These are phyloP conservation scores for Phytophthora macrochlamydospora DNA, from an alignment of 352 stramenopile species.

Conservation along the genomic window DNA sequence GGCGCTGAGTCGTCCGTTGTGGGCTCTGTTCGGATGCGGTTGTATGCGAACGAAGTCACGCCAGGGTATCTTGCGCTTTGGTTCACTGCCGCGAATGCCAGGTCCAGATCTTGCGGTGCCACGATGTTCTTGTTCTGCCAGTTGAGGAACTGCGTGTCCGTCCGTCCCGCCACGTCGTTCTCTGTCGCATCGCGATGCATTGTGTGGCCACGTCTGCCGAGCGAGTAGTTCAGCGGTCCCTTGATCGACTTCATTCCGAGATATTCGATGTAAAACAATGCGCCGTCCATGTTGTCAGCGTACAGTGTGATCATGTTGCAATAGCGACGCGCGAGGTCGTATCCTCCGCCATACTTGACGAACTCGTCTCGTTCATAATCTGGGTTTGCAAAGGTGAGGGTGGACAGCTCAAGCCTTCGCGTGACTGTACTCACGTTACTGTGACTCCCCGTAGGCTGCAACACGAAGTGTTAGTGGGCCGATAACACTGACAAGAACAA, in stretches of 20 bases:
- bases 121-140: slow-evolving; percentile 50
- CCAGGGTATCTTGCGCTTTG: slow-evolving; percentile 57
- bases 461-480: background rate
- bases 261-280: slow-evolving; percentile 77
- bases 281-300: slow-evolving; percentile 71
- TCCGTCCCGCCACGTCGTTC: slow-evolving; percentile 26
- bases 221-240: slow-evolving; percentile 53
- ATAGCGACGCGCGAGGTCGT: slow-evolving; percentile 58
- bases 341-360: slow-evolving; percentile 54
- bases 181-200: slow-evolving; percentile 48
- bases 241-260: slow-evolving; percentile 49
- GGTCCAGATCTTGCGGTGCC: slow-evolving; percentile 49
- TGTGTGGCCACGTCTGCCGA: slow-evolving; percentile 57
- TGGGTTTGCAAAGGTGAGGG: slow-evolving; percentile 78
- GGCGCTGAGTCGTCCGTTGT: slow-evolving; percentile 21
- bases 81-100: slow-evolving; percentile 60
- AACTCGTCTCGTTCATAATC: slow-evolving; percentile 81
- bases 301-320: slow-evolving; percentile 77
- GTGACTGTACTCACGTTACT: background rate
- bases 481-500: background rate
- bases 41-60: slow-evolving; percentile 62
- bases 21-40: slow-evolving; percentile 29
- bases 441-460: slow-evolving; percentile 25
- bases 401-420: slow-evolving; percentile 47
- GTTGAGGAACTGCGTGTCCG: slow-evolving; percentile 42